Evolutionary conservation across 73 alveolate species (phyloP).

Genomic region (Tetrahymena thermophila): DNA sequence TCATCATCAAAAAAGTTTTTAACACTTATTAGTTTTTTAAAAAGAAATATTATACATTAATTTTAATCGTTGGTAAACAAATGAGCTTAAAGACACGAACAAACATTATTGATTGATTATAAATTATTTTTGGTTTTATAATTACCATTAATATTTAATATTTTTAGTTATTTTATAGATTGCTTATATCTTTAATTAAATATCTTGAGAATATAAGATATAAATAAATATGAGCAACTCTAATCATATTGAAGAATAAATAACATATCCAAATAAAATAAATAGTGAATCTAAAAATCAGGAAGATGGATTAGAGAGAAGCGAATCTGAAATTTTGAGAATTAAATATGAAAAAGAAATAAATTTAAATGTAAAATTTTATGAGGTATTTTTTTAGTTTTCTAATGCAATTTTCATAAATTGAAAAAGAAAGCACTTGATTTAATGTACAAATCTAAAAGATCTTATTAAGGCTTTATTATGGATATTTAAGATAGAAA

Average conservation of each 20-base stretch:
- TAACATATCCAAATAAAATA: not conserved
- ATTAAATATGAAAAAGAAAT: not conserved
- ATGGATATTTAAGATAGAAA: not conserved
- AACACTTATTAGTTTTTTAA: no score
- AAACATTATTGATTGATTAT: not conserved
- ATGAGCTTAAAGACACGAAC: not conserved
- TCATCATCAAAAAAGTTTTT: no score
- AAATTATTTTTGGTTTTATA: not conserved
- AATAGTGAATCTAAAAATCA: not conserved
- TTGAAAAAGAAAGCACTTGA: not conserved
- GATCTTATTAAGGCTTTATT: not conserved
- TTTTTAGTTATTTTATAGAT: not conserved
- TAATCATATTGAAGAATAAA: not conserved
- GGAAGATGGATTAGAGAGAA: not conserved
- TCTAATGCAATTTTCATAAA: not conserved
- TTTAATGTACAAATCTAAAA: not conserved
- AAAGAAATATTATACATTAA: no score
- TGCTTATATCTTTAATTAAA: not conserved
- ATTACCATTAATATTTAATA: not conserved
- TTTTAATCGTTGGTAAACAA: not conserved
- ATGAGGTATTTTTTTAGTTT: not conserved
- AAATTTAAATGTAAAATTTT: not conserved
- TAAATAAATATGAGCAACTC: not conserved
- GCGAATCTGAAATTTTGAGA: not conserved
- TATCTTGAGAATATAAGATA: not conserved